Evolutionary conservation across 106 monocot species (phyloP), one percentile per base, ranked within the genome.

Genomic region (Platanthera guangdongensis): DNA sequence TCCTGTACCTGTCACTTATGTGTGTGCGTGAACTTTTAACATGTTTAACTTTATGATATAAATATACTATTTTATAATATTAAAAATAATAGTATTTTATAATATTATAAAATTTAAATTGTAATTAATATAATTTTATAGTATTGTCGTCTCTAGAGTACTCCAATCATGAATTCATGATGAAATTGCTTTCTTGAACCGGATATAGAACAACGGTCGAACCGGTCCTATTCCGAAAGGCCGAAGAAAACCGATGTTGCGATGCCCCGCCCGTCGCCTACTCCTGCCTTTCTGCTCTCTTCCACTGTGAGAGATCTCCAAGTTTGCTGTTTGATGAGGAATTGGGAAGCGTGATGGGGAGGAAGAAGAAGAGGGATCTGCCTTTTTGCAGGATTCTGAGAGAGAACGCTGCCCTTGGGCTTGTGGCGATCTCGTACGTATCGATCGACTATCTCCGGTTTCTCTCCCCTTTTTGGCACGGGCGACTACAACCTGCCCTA

Each of bases 361-460:
- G 21, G 67, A 9, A 68, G 28, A 32, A 28, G 16, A 16, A 10
- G 12, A 14, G 30, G 13, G 30, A 39, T 21, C 8, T 32, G 4
- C 52, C 47, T 51, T 73, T 28, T 30, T 78, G 50, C 53, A 15
- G 55, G 52, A 8, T 78, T 75, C 65, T 70, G 15, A 71, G 52
- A 45, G 48, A 22, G 9, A 77, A 50, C 9, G 71, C 71, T n/a
- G 83, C 81, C 12, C 75, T 80, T 22, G 88, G 88, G 47, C 47
- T 85, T 22, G 83, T 73, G 64, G 88, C 88, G 83, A 76, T 85
- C 76, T 60, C 85, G 47, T 88, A 85, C 81, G 78, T 88, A 14
- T 60, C 48, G 14, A 51, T 83, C 25, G 88, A 85, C 81, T 88
- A 88, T 75, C 78, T 83, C 76, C 80, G 85, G 74, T 68, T 83